Evolutionary conservation across 805 yeast genomes (phyloP).

Genomic region (Candida manassasensis): DNA sequence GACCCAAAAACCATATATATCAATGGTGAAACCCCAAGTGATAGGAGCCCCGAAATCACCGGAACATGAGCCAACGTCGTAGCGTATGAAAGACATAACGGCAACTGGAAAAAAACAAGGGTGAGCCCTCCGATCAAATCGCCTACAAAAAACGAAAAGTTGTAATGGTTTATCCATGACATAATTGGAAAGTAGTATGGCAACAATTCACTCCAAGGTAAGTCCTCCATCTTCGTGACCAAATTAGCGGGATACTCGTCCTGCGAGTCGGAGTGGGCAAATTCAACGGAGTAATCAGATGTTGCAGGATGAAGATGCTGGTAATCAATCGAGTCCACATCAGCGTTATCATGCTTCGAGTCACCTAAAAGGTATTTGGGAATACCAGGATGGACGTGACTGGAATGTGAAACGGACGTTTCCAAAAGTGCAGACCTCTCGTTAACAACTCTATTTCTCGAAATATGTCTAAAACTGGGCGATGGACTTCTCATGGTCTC

Average conservation of each 20-base stretch:
- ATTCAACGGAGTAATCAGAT: background rate
- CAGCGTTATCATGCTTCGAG: conserved; percentile 3
- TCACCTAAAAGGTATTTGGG: background rate
- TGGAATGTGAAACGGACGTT: conserved; percentile 1
- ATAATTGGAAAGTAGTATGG: conserved; percentile 66
- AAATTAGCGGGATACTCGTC: conserved; percentile 21
- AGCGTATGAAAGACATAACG: conserved; percentile 55
- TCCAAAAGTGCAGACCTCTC: conserved; percentile 2
- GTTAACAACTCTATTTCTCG: conserved; percentile 18
- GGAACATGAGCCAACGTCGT: conserved; percentile 42
- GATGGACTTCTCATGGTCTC: conserved; percentile 15
- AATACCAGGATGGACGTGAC: background rate
- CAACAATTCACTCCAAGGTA: conserved; percentile 29
- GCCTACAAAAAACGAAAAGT: conserved; percentile 34
- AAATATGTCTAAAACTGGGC: conserved; percentile 23
- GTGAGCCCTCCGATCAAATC: conserved; percentile 85
- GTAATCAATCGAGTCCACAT: conserved; percentile 8
- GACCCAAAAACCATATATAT: conserved; percentile 39
- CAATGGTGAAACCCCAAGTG: conserved; percentile 37
- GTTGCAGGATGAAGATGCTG: background rate
- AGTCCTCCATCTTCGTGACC: conserved; percentile 16
- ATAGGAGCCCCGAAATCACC: conserved; percentile 33
- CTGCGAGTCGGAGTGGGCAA: background rate
- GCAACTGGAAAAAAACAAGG: conserved; percentile 86
- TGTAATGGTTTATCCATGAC: conserved; percentile 61